These are phyloP conservation scores for Russula olivacea DNA, from an alignment of 768 basidiomycete species.

Conservation along the genomic window DNA sequence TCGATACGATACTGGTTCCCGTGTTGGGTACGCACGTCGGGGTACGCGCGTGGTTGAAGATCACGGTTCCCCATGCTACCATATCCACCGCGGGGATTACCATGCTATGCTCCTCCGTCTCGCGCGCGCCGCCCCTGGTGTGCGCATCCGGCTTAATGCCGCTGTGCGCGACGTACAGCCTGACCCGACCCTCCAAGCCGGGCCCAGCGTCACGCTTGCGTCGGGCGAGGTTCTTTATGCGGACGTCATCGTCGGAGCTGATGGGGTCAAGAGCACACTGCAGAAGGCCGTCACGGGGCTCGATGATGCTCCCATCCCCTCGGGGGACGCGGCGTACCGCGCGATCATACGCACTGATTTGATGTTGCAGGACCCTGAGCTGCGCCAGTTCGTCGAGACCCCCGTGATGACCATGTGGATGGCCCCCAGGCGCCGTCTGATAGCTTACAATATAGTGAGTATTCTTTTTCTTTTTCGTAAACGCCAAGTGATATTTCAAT, in stretches of 20 bases:
- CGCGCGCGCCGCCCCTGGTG: conserved; percentile 28
- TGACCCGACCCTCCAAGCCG: conserved; percentile 25
- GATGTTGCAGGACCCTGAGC: conserved; percentile 47
- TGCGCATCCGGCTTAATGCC: conserved; percentile 33
- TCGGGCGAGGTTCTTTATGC: conserved; percentile 35
- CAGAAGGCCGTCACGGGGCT: conserved; percentile 46
- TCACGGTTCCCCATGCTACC: conserved; percentile 39
- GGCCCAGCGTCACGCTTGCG: conserved; percentile 34
- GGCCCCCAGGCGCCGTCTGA: conserved; percentile 44
- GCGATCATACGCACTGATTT: conserved; percentile 43
- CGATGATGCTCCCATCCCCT: conserved; percentile 41
- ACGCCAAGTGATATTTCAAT: background rate
- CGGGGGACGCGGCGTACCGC: conserved; percentile 61
- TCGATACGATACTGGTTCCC: conserved; percentile 34
- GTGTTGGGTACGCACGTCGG: conserved; percentile 37
- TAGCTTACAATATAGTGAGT: conserved; percentile 42
- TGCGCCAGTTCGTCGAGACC: conserved; percentile 44
- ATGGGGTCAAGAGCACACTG: conserved; percentile 45
- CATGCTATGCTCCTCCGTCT: conserved; percentile 38
- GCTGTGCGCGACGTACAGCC: conserved; percentile 32
- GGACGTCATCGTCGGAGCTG: conserved; percentile 37
- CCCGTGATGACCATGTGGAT: conserved; percentile 56
- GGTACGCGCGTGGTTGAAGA: conserved; percentile 29
- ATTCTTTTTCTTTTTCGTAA: background rate
- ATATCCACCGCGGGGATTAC: conserved; percentile 42